Evolutionary conservation across 1,139 yeast genomes (phyloP), one percentile per base, ranked within the genome.

Genomic region (Pichia terricola): DNA sequence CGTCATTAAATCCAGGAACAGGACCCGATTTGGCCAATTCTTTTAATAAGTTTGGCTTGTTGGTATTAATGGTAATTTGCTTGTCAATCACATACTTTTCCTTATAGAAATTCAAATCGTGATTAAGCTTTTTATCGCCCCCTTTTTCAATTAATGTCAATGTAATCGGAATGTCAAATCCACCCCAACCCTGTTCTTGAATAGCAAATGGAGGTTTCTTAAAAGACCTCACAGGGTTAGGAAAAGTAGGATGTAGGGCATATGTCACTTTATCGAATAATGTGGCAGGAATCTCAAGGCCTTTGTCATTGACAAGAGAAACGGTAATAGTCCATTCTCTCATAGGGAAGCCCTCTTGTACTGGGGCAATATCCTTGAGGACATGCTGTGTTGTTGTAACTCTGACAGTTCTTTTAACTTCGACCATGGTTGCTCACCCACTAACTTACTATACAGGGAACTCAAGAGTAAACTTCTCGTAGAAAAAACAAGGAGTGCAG

Each of bases 141-240:
- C 82, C 84, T 58, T 83, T 84, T 48, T 94, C 97, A 33, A 84
- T 73, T 47, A 85, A 70, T 53, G 82, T 85, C 46, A 88, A 70
- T 25, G 85, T 73, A 52, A 91, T 81, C 40, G 86, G 87, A 59
- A 91, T 75, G 60, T 89, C 96, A 59, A 89, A 89, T 55, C 91
- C 98, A 60, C 98, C 98, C 98, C 98, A 91, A 40, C 98, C 98
- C 68, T 87, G 83, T 64, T 91, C 98, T 60, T 81, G 86, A 45
- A 91, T 82, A 59, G 68, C 75, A 67, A 89, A 91, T n/a, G 98
- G 98, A 26, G 85, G 77, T 57, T 80, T 80, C 58, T 85, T 87
- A 57, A 87, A 64, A 6, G 82, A 72, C 65, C 97, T 75, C 51
- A 77, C 79, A 9, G 97, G 98, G 62, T 87, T 87, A 44, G 79